Evolutionary conservation across 139 green algal genomes (phyloP).

Genomic region (Haematococcus sp.): DNA sequence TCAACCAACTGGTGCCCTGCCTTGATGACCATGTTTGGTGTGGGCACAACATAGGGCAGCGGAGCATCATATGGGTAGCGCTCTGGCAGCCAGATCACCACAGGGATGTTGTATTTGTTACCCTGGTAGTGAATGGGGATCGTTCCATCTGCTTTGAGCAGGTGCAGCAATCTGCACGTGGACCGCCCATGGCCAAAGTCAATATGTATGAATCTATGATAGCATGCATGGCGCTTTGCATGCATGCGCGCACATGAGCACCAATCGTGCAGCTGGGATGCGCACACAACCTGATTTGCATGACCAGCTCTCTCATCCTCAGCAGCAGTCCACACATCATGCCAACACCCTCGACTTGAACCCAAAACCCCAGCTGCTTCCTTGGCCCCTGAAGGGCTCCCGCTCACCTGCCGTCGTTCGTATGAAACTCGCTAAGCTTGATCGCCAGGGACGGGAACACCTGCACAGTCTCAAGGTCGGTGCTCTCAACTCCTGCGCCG

Average conservation of each 20-base stretch:
- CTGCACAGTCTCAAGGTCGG: slow-evolving; percentile 35
- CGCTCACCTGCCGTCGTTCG: slow-evolving; percentile 57
- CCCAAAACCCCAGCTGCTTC: background rate
- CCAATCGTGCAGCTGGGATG: background rate
- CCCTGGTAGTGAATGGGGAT: slow-evolving; percentile 85
- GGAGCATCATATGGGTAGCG: slow-evolving; percentile 69
- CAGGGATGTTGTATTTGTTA: slow-evolving; percentile 93
- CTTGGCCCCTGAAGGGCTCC: background rate
- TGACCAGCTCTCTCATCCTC: too few relatives aligned
- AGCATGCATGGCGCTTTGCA: too few relatives aligned
- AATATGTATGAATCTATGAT: too few relatives aligned
- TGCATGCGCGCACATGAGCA: background rate
- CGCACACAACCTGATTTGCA: background rate
- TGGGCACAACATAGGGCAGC: slow-evolving; percentile 81
- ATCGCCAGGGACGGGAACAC: slow-evolving; percentile 62
- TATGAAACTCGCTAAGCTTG: slow-evolving; percentile 51
- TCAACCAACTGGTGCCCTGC: slow-evolving; percentile 74
- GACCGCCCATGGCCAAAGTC: background rate
- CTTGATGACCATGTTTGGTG: slow-evolving; percentile 89
- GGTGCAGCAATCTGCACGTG: slow-evolving; percentile 38
- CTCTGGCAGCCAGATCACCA: slow-evolving; percentile 82
- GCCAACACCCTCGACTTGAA: too few relatives aligned
- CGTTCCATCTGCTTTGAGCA: slow-evolving; percentile 83
- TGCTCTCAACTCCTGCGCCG: background rate
- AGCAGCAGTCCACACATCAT: too few relatives aligned